Evolutionary conservation across 352 stramenopile genomes (phyloP).

Genomic region (Phytophthora fragariaefolia): DNA sequence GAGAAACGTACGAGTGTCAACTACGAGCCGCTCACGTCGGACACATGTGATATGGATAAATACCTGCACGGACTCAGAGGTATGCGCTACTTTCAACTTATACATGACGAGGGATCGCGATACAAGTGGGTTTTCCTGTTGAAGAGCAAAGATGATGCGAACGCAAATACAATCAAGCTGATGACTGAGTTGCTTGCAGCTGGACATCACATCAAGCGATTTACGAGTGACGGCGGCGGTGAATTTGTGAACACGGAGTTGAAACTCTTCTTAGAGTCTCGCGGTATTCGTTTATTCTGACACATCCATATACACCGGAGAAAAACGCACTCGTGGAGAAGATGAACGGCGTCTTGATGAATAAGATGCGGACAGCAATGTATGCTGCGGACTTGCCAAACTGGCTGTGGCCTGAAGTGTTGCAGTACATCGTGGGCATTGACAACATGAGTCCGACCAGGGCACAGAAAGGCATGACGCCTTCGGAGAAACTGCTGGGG

Average conservation of each 20-base stretch:
- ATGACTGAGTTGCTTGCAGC: slow-evolving; percentile 1
- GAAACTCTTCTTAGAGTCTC: background rate
- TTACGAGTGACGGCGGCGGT: slow-evolving; percentile 13
- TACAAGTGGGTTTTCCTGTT: background rate
- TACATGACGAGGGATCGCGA: background rate
- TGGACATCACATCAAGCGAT: slow-evolving; percentile 4
- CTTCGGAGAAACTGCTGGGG: slow-evolving; percentile 8
- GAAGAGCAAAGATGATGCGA: background rate
- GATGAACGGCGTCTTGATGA: background rate
- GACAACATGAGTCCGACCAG: slow-evolving; percentile 8
- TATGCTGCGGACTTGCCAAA: slow-evolving; percentile 4
- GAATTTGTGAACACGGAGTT: slow-evolving; percentile 7
- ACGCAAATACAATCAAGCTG: slow-evolving; percentile 1
- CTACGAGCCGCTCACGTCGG: background rate
- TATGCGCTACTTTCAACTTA: background rate
- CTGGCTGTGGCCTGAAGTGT: background rate
- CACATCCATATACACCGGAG: slow-evolving; percentile 9
- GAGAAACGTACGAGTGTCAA: background rate
- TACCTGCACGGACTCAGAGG: background rate
- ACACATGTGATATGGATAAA: background rate
- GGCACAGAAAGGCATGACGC: background rate
- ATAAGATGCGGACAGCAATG: slow-evolving; percentile 10
- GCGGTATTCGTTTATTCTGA: slow-evolving; percentile 13
- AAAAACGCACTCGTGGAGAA: slow-evolving; percentile 10
- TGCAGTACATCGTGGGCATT: slow-evolving; percentile 9